Evolutionary conservation across 345 rosid species (phyloP).

Genomic region (Eucalyptus caleyi): DNA sequence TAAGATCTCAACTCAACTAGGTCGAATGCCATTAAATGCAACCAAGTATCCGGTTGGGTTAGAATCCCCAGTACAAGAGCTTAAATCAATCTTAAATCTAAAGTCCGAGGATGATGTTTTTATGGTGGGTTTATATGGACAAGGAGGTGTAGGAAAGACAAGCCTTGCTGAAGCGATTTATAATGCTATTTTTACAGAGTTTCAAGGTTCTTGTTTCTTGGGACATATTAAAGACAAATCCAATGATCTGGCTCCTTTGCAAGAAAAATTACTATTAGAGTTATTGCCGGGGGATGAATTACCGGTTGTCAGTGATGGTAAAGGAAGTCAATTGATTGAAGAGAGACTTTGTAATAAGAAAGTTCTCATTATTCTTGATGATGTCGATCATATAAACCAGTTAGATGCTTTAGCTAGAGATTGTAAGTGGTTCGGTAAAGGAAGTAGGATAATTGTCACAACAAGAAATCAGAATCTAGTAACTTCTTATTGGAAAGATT

Average conservation of each 20-base stretch:
- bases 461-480: neutral
- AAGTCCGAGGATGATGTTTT: neutral
- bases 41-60: conserved; percentile 12
- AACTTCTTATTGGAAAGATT: neutral
- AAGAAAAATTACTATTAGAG: accelerated
- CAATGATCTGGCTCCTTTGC: accelerated
- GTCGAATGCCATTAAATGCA: neutral
- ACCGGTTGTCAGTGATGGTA: accelerated
- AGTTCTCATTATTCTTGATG: conserved; percentile 4
- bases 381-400: neutral
- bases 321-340: neutral
- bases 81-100: neutral
- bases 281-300: too few relatives aligned
- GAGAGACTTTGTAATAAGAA: neutral
- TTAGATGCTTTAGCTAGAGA: neutral
- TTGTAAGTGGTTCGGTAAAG: neutral
- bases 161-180: conserved; percentile 17
- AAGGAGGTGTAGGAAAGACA: conserved; percentile 45
- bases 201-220: conserved; percentile 12
- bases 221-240: conserved; percentile 8
- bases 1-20: neutral
- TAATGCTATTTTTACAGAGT: neutral
- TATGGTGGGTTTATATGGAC: conserved; percentile 25
- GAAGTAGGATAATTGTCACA: conserved; percentile 2
- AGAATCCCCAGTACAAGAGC: neutral